These are phyloP conservation scores for Sistotremastrum suecicum DNA, from an alignment of 768 basidiomycete species.

Conservation along the genomic window DNA sequence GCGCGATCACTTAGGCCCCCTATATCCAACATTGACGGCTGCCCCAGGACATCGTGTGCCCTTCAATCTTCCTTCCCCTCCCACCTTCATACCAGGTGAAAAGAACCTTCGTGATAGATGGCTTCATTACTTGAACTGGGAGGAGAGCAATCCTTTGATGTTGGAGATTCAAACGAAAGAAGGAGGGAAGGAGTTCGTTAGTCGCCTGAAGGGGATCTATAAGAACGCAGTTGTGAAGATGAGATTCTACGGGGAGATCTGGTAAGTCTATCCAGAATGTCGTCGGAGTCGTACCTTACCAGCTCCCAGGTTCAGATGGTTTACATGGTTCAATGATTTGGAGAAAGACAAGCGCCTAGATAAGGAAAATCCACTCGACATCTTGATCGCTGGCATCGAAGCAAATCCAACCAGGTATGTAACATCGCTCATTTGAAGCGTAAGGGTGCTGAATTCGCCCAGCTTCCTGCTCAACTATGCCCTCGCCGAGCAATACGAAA, in stretches of 20 bases:
- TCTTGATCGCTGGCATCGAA: conserved; percentile 73
- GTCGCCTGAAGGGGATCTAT: conserved; percentile 69
- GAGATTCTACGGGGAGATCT: conserved; percentile 91
- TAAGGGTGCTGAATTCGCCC: not conserved
- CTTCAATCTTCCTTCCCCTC: conserved; percentile 52
- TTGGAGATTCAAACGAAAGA: conserved; percentile 77
- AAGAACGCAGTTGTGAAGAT: conserved; percentile 82
- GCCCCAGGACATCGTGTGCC: conserved; percentile 25
- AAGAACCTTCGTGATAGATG: conserved; percentile 68
- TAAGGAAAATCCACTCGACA: conserved; percentile 64
- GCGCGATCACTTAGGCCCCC: conserved; percentile 40
- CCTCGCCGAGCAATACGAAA: conserved; percentile 61
- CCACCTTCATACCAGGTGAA: conserved; percentile 62
- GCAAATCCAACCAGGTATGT: conserved; percentile 71
- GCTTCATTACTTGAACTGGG: conserved; percentile 91
- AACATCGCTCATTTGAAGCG: not conserved
- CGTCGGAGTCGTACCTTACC: not conserved
- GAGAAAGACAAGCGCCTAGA: conserved; percentile 28
- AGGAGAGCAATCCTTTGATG: conserved; percentile 76
- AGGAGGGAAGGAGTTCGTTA: conserved; percentile 37
- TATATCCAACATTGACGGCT: conserved; percentile 39
- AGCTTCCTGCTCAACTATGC: conserved; percentile 90
- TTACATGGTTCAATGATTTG: conserved; percentile 60
- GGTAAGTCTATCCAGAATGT: conserved; percentile 31
- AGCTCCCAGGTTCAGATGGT: conserved; percentile 75